Evolutionary conservation across 352 stramenopile genomes (phyloP), one percentile per base, ranked within the genome.

Genomic region (Phytophthora citricola): DNA sequence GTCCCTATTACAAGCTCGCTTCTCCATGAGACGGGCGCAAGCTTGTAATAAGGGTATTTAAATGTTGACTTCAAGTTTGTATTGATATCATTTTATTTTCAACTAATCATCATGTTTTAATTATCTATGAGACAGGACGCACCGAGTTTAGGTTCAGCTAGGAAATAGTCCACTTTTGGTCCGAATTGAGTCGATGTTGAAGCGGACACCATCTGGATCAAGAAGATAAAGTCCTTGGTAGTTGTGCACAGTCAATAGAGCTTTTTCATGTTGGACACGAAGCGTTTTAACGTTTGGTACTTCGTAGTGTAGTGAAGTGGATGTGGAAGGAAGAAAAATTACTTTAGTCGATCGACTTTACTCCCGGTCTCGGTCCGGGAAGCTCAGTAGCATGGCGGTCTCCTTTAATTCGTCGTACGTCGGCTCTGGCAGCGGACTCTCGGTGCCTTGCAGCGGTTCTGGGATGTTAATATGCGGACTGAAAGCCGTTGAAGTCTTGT

Each of bases 371-470:
- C 60, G 51, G 32, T 75, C 67, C 0, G 63, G 57, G 45, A 66
- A 74, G 46, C 69, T 69, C 44, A 78, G 38, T 14, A 78, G 70
- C 59, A 78, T 60, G 12, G 59, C 70, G 14, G 70, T 75, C 56
- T 77, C 69, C 29, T 75, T 73, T 55, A 74, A 51, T 55, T 78
- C 70, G 38, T 75, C 65, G 31, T 69, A 75, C 2, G 70, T 75
- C 12, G 70, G 70, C 27, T 66, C 65, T 12, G 58, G 43, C 12
- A 68, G 52, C 1, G 54, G 60, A 20, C 70, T 64, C 11, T 78
- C 66, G 17, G 56, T 54, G n/a, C 36, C 54, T 29, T 66, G 70
- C 43, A 78, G 58, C 5, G 70, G 70, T 49, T 78, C 70, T 15
- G 61, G 70, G 11, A 78, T 65, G 36, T 54, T n/a, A 11, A 78